These are phyloP conservation scores for Avena insularis DNA, from an alignment of 176 grass and related monocot species.

Conservation along the genomic window DNA sequence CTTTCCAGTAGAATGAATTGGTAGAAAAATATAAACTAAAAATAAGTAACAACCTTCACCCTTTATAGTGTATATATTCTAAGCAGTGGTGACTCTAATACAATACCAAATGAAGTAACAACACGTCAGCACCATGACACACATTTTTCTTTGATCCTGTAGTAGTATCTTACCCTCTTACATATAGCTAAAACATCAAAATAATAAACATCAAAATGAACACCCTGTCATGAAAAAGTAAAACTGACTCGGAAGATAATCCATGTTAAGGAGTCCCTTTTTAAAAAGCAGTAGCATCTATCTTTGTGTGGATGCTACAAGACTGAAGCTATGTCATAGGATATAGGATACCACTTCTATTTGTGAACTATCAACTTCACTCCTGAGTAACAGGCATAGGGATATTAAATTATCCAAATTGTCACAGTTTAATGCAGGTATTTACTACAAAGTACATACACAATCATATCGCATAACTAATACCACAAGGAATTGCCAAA, in stretches of 20 bases:
- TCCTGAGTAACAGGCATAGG: background rate
- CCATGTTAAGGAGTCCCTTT: background rate
- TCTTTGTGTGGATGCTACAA: slow-evolving; percentile 18
- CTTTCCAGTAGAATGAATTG: background rate
- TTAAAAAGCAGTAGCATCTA: background rate
- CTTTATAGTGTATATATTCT: background rate
- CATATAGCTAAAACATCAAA: slow-evolving; percentile 27
- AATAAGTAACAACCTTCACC: slow-evolving; percentile 30
- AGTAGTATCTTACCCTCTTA: slow-evolving; percentile 3
- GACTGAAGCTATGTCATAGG: background rate
- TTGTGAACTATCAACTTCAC: background rate
- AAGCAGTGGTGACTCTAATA: slow-evolving; percentile 4
- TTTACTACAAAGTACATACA: slow-evolving; percentile 13
- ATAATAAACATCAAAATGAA: slow-evolving; percentile 20
- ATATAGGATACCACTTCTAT: background rate
- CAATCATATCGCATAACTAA: background rate
- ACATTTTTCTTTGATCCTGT: background rate
- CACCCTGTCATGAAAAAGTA: background rate
- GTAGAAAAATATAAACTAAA: slow-evolving; percentile 13
- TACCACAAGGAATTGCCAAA: background rate
- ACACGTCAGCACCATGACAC: background rate
- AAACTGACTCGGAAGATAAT: slow-evolving; percentile 5
- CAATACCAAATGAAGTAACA: slow-evolving; percentile 17
- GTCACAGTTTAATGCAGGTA: background rate
- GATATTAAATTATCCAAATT: slow-evolving; percentile 23